A percentile compares a stretch with the other conserved stretches of the same genome.
phyloP scores from a whole-genome alignment of 768 basidiomycete genomes.

The Russula lepida region DNA sequence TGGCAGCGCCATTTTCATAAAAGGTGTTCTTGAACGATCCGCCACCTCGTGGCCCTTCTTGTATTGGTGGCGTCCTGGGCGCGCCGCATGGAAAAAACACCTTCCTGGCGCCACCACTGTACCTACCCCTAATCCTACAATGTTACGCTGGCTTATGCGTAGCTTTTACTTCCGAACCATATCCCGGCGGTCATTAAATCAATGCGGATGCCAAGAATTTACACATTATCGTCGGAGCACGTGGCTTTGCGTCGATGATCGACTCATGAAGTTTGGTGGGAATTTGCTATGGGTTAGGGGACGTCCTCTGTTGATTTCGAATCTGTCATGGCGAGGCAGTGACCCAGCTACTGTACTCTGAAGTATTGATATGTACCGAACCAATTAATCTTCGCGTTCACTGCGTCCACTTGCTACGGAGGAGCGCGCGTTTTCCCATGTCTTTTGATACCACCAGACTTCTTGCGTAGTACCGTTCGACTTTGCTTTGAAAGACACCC shows the following conservation, averaged over 20 bases:
- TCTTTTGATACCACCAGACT: no score
- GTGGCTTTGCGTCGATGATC: not conserved
- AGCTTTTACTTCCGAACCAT: not conserved
- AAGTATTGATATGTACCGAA: no score
- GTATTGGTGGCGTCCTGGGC: not conserved
- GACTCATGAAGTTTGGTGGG: no score
- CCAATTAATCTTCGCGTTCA: no score
- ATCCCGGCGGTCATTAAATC: not conserved
- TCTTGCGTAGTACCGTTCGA: no score
- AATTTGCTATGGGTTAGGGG: not conserved
- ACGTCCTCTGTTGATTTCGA: not conserved
- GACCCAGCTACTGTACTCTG: no score
- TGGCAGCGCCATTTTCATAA: no score
- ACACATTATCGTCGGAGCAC: not conserved
- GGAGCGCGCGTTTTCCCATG: no score
- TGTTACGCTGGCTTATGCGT: no score
- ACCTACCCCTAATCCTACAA: not conserved
- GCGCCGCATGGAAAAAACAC: not conserved
- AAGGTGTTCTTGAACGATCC: not conserved
- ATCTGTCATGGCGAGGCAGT: not conserved
- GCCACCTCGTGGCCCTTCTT: not conserved
- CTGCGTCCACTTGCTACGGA: no score
- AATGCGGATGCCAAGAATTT: not conserved
- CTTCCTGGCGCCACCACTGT: not conserved
- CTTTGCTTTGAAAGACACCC: no score